phyloP scores from a whole-genome alignment of 2,329 filamentous ascomycete species.

The Cladophialophora immunda region DNA sequence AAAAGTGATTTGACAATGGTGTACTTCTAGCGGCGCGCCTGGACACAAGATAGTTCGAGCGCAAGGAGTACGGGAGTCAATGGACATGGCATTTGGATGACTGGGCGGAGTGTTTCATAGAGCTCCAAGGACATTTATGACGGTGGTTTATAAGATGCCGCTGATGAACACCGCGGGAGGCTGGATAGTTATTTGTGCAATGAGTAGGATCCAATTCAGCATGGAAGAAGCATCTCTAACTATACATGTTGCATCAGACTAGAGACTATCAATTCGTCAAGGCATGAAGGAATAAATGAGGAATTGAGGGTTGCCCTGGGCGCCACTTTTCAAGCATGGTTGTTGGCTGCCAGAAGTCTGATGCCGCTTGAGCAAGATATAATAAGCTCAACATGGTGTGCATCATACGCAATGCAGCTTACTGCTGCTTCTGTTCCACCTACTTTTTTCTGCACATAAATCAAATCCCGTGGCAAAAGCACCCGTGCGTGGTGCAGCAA shows the following conservation, averaged over 20 bases:
- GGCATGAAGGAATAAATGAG: neutral
- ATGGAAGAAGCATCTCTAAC: neutral
- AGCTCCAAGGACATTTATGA: constrained; percentile 9
- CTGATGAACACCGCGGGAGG: constrained; percentile 3
- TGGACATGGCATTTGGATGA: constrained; percentile 10
- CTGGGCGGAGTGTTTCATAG: constrained; percentile 4
- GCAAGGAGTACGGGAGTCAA: constrained; percentile 10
- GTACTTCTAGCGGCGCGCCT: constrained; percentile 23
- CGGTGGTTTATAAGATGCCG: neutral
- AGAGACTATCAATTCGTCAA: neutral
- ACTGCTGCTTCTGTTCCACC: neutral
- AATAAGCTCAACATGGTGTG: neutral
- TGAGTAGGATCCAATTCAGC: constrained; percentile 3
- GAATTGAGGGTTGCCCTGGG: neutral
- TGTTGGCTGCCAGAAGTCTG: neutral
- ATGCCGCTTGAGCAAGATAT: neutral
- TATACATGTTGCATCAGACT: neutral
- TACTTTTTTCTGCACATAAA: neutral
- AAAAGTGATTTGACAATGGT: constrained; percentile 26
- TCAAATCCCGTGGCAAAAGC: neutral
- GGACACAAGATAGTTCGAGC: constrained; percentile 11
- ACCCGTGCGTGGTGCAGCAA: neutral
- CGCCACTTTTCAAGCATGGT: neutral
- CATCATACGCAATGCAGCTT: neutral
- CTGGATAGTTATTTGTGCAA: constrained; percentile 17